Evolutionary conservation across 345 rosid species (phyloP).

Genomic region (Gossypium bickii): DNA sequence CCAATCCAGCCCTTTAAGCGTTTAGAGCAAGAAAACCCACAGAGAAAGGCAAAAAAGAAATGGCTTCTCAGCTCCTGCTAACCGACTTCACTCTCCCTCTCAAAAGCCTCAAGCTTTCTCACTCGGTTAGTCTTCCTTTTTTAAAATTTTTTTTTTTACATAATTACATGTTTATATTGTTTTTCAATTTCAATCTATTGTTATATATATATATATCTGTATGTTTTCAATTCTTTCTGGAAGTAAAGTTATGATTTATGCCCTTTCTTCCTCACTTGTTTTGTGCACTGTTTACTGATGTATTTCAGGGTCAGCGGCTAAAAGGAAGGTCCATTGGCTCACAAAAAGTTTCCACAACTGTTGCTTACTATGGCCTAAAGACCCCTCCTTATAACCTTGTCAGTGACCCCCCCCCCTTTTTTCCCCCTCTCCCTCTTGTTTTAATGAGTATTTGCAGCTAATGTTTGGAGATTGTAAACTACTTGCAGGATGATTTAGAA

Average conservation of each 20-base stretch:
- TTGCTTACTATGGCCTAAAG: slow-evolving; percentile 77
- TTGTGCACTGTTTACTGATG: not conserved
- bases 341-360: slow-evolving; percentile 34
- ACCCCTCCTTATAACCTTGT: slow-evolving; percentile 87
- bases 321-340: slow-evolving; percentile 30
- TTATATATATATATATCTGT: not conserved
- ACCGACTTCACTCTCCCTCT: slow-evolving; percentile 24
- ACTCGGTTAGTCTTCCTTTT: slow-evolving; percentile 14
- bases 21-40: not conserved
- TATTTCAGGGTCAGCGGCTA: slow-evolving; percentile 31
- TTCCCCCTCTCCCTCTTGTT: not conserved
- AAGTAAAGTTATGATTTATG: not conserved
- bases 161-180: not conserved
- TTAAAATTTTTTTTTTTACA: not conserved
- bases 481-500: slow-evolving; percentile 73
- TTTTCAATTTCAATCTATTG: not conserved
- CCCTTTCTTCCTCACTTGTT: slow-evolving; percentile 8
- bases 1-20: not conserved
- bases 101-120: slow-evolving; percentile 20
- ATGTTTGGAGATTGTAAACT: not conserved
- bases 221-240: not conserved
- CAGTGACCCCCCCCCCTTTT: slow-evolving; percentile 18
- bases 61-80: slow-evolving; percentile 27
- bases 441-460: not conserved
- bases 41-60: not conserved